Conservation (phyloP, 768 basidiomycete genomes). For the Phlebiopsis gigantea region DNA sequence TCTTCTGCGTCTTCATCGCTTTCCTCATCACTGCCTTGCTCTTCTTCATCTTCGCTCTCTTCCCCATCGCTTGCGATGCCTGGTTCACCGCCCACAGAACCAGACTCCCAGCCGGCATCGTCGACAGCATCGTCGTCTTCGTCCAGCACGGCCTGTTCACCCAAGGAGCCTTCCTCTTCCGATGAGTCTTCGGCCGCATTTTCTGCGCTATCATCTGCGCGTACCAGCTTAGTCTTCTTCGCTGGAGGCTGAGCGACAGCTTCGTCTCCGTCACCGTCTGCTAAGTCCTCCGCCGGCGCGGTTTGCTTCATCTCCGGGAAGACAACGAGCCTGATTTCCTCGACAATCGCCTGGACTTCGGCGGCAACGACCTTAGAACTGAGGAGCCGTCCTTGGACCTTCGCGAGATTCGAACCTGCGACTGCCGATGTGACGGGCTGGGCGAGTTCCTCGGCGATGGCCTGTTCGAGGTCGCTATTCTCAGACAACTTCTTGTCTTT, state of each 20-base stretch:
- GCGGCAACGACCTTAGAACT: conserved; percentile 73
- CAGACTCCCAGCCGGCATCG: conserved; percentile 51
- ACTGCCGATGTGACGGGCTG: conserved; percentile 29
- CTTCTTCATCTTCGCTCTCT: conserved; percentile 12
- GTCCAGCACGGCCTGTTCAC: neutral
- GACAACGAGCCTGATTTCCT: conserved; percentile 7
- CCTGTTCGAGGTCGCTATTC: conserved; percentile 41
- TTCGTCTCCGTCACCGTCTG: conserved; percentile 21
- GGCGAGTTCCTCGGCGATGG: conserved; percentile 41
- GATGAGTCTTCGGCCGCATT: conserved; percentile 28
- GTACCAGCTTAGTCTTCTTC: conserved; percentile 10
- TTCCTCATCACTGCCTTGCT: conserved; percentile 23
- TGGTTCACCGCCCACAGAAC: conserved; percentile 31
- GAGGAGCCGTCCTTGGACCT: conserved; percentile 66
- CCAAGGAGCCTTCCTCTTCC: conserved; percentile 22
- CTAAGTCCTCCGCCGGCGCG: conserved; percentile 13
- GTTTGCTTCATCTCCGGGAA: conserved; percentile 36
- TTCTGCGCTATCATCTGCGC: conserved; percentile 1
- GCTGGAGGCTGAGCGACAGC: conserved; percentile 21
- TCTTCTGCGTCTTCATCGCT: conserved; percentile 18
- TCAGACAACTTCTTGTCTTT: conserved; percentile 61
- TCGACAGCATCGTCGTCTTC: conserved; percentile 22
- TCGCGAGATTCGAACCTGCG: conserved; percentile 42
- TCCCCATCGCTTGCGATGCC: conserved; percentile 14
- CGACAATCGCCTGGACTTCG: conserved; percentile 47